A percentile compares a stretch with the other conserved stretches of the same genome.
Conservation (phyloP, 768 basidiomycete species). For the Phaeotremella skinneri region DNA sequence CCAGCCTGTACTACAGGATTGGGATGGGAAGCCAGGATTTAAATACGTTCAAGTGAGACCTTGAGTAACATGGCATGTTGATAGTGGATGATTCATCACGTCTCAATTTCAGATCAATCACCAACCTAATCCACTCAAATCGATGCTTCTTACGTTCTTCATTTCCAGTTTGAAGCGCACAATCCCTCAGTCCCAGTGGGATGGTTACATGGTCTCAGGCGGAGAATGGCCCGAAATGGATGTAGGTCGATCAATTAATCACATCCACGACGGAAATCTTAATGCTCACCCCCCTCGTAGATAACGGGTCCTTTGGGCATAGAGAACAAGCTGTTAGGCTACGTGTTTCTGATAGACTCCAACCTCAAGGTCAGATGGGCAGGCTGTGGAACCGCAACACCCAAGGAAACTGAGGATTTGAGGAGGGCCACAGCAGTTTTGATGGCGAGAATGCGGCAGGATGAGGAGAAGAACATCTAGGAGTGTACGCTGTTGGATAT, state of each 20-base stretch:
- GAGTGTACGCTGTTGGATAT: background rate
- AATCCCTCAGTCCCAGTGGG: slow-evolving; percentile 61
- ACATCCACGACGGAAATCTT: slow-evolving; percentile 54
- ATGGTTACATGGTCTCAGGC: slow-evolving; percentile 41
- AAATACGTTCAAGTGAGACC: slow-evolving; percentile 46
- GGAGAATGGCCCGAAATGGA: slow-evolving; percentile 47
- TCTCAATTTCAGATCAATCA: slow-evolving; percentile 65
- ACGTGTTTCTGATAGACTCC: slow-evolving; percentile 85
- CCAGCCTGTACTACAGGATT: slow-evolving; percentile 40
- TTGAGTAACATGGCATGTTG: background rate
- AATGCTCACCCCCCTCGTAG: slow-evolving; percentile 13
- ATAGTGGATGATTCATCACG: background rate
- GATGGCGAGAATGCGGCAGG: slow-evolving; percentile 38
- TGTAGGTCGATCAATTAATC: slow-evolving; percentile 62
- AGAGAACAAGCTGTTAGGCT: slow-evolving; percentile 85
- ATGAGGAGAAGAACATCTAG: background rate
- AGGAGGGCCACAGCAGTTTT: slow-evolving; percentile 57
- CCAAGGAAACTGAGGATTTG: slow-evolving; percentile 68
- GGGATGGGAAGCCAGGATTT: slow-evolving; percentile 37
- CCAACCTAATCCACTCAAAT: slow-evolving; percentile 90
- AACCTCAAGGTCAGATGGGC: slow-evolving; percentile 86
- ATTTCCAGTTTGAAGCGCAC: slow-evolving; percentile 66
- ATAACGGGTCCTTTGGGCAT: slow-evolving; percentile 65
- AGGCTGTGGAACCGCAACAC: slow-evolving; percentile 77
- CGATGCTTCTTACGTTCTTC: slow-evolving; percentile 82